Percentiles rank a stretch among this genome's conserved stretches.
Evolutionary conservation across 305 asterid species (phyloP).

Genomic region (Fraxinus dipetala): DNA sequence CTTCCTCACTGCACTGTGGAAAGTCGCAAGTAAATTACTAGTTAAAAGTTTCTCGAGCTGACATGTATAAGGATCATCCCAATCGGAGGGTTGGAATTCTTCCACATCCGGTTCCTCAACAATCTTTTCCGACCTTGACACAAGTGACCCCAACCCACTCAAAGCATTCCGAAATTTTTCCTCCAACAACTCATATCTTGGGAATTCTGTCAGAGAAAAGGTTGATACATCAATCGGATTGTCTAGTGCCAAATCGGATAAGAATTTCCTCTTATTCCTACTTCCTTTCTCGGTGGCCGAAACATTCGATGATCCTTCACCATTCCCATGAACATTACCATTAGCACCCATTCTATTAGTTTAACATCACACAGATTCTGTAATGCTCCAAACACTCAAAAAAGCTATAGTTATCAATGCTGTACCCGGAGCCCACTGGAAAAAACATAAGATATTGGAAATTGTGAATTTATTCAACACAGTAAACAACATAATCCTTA

Average conservation of each 20-base stretch:
- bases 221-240: conserved; percentile 27
- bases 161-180: conserved; percentile 30
- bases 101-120: conserved; percentile 31
- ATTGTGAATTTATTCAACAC: background rate
- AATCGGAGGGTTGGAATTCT: conserved; percentile 36
- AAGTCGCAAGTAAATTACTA: conserved; percentile 35
- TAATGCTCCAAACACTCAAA: conserved; percentile 10
- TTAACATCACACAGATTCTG: background rate
- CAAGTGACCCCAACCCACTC: conserved; percentile 33
- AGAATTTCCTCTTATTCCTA: conserved; percentile 61
- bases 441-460: background rate
- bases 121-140: conserved; percentile 25
- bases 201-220: conserved; percentile 45
- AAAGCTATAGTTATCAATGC: background rate
- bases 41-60: conserved; percentile 57
- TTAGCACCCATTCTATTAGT: conserved; percentile 38
- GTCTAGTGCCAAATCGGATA: conserved; percentile 39
- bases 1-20: conserved; percentile 49
- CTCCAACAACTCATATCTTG: conserved; percentile 50
- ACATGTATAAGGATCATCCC: conserved; percentile 53
- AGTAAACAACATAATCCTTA: background rate
- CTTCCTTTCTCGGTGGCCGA: conserved; percentile 38
- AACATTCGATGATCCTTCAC: conserved; percentile 25
- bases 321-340: conserved; percentile 24
- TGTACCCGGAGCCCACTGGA: conserved; percentile 18